A percentile compares a stretch with the other conserved stretches of the same genome.
Evolutionary conservation across 371 early-diverging fungal species (phyloP).

Genomic region (Mortierella sp.): DNA sequence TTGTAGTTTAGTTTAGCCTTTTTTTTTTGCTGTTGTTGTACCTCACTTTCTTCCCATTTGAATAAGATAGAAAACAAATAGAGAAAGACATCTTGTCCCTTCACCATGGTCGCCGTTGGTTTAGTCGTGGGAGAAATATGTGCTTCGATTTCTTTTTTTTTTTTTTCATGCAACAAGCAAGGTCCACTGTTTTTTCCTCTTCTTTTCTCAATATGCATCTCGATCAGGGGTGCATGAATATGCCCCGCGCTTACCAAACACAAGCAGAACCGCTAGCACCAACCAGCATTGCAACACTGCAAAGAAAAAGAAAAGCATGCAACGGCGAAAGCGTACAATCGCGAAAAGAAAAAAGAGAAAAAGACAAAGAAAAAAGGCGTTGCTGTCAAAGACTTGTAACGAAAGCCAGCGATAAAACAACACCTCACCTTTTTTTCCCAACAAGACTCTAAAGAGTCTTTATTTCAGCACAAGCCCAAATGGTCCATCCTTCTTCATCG

Average conservation of each 20-base stretch:
- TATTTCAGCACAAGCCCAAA: slow-evolving; percentile 23
- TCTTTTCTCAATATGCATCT: background rate
- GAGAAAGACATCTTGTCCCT: too few species aligned
- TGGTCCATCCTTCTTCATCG: slow-evolving; percentile 16
- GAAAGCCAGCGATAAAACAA: too few species aligned
- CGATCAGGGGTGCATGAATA: background rate
- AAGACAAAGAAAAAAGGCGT: background rate
- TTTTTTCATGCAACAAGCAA: too few species aligned
- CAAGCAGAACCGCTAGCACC: background rate
- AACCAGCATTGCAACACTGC: background rate
- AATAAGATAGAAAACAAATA: too few species aligned
- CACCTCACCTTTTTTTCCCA: too few species aligned
- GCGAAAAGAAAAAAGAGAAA: background rate
- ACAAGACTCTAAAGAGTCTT: background rate
- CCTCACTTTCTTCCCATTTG: too few species aligned
- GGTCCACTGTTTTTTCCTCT: background rate
- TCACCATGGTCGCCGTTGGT: background rate
- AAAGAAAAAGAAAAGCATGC: background rate
- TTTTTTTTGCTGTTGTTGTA: too few species aligned
- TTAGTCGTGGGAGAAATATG: background rate
- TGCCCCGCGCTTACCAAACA: background rate
- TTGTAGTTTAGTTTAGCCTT: too few species aligned
- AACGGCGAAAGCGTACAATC: background rate
- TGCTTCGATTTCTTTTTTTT: background rate
- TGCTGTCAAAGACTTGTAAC: background rate